Percentiles rank a stretch among this genome's conserved stretches.
Evolutionary conservation across 306 rosid genomes (phyloP).

Genomic region (Lathyrus oleraceus): DNA sequence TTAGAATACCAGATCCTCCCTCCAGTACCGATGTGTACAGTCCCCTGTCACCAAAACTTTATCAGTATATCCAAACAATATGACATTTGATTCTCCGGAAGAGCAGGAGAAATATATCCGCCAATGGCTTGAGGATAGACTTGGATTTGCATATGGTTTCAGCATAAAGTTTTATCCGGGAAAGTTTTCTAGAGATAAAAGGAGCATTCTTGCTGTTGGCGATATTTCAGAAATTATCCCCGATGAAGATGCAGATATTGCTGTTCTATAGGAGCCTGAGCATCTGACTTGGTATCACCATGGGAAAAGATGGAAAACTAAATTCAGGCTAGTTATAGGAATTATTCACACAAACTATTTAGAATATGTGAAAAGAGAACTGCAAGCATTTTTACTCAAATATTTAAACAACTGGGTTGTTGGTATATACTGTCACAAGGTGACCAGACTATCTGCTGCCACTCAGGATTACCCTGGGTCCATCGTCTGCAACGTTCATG

Average conservation of each 20-base stretch:
- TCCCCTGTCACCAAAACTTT: no score
- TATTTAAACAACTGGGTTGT: conserved; percentile 84
- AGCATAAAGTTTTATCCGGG: conserved; percentile 71
- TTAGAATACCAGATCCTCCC: no score
- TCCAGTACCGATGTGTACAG: no score
- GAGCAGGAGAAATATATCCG: conserved; percentile 75
- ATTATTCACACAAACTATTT: conserved; percentile 92
- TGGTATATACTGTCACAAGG: conserved; percentile 91
- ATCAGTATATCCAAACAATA: conserved; percentile 78
- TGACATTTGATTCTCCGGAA: conserved; percentile 61
- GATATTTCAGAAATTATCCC: conserved; percentile 89
- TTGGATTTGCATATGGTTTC: conserved; percentile 62
- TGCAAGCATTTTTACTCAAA: conserved; percentile 73
- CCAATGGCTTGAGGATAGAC: conserved; percentile 81
- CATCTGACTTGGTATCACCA: conserved; percentile 98
- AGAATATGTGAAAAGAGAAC: conserved; percentile 88
- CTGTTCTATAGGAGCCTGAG: conserved; percentile 97
- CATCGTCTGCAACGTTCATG: conserved; percentile 86
- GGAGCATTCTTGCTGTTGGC: conserved; percentile 94
- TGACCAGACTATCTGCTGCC: conserved; percentile 91
- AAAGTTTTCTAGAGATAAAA: conserved; percentile 77
- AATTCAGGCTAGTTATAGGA: conserved; percentile 78
- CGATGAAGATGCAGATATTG: conserved; percentile 82
- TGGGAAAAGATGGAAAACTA: conserved; percentile 94
- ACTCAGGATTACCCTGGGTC: conserved; percentile 86